phyloP scores from a whole-genome alignment of 139 green algal species.

The Closterium sp. region DNA sequence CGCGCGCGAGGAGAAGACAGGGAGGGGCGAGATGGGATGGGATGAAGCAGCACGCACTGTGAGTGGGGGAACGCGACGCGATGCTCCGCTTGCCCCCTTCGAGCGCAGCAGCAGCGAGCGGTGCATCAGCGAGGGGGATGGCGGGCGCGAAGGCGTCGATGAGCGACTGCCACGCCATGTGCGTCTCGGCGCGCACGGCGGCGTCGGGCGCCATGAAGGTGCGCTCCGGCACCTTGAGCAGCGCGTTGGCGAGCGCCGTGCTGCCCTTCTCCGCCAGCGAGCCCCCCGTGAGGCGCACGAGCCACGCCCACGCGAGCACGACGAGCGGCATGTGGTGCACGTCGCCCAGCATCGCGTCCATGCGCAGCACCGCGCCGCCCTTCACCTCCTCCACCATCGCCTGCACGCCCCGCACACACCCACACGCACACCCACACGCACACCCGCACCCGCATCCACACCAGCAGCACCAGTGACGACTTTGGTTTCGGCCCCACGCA shows the following conservation, averaged over 20 bases:
- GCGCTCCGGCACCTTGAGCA: slow-evolving; percentile 2
- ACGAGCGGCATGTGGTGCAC: neutral
- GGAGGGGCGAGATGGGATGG: too few species aligned
- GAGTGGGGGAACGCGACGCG: too few species aligned
- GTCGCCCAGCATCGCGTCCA: slow-evolving; percentile 8
- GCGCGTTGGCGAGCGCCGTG: neutral
- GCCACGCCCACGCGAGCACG: slow-evolving; percentile 3
- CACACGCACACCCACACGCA: neutral
- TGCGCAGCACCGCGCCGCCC: neutral
- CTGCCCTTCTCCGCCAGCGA: neutral
- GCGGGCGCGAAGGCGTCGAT: neutral
- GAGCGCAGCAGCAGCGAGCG: too few species aligned
- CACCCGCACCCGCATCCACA: neutral
- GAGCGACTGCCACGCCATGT: slow-evolving; percentile 6
- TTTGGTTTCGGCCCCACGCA: neutral
- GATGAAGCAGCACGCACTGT: too few species aligned
- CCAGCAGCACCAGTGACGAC: neutral
- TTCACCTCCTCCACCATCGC: neutral
- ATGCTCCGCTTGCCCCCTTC: too few species aligned
- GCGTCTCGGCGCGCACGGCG: slow-evolving; percentile 5
- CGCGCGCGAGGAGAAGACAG: too few species aligned
- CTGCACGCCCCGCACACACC: neutral
- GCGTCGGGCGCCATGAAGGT: neutral
- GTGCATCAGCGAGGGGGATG: too few species aligned
- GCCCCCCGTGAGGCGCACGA: neutral